Base-by-base conservation (phyloP, 257 asterid genomes). In the Salvia rosmarinus region DNA sequence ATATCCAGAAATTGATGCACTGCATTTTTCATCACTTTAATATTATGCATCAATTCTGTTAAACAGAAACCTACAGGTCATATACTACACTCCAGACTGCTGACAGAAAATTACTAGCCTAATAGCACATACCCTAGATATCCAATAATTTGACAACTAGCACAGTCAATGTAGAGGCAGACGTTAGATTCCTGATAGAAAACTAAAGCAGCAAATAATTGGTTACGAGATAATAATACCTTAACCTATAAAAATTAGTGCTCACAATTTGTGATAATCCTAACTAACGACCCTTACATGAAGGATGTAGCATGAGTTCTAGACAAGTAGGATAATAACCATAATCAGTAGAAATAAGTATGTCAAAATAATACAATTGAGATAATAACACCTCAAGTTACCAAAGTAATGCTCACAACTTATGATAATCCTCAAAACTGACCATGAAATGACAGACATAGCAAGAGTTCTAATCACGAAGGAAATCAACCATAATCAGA, bases 401-500 rank as follows among this genome's bases (percentile, higher is more conserved):
- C 66, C 16, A 37, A 63, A 34, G 4, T 19, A 50, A 21, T 50
- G 52, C 71, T 61, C 49, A 40, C 54, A 57, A 47, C 37, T 40
- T 56, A 59, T 8, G 42, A 68, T 39, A 25, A 59, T 71, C 50
- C 32, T 52, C 60, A 72, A 19, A 28, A 32, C 21, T 64, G 72
- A 66, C 20, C 70, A 68, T 28, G 66, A 64, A 34, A 71, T 46
- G 70, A 42, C 40, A 59, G 59, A 52, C 20, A 57, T 43, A 39
- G 11, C 72, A 49, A 47, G 44, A 42, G 40, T 62, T 44, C 62
- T n/a, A 64, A 21, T 51, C 58, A 47, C 32, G 62, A 58, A 34
- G n/a, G 58, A 75, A 66, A 66, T 60, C 23, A 76, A 43, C 77
- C 51, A 72, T 72, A 52, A 60, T 50, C 56, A 44, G 43, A 28